Percentiles rank a stretch among this genome's conserved stretches.
Evolutionary conservation across 2,329 filamentous ascomycete species (phyloP).

Genomic region (Claviceps monticola): DNA sequence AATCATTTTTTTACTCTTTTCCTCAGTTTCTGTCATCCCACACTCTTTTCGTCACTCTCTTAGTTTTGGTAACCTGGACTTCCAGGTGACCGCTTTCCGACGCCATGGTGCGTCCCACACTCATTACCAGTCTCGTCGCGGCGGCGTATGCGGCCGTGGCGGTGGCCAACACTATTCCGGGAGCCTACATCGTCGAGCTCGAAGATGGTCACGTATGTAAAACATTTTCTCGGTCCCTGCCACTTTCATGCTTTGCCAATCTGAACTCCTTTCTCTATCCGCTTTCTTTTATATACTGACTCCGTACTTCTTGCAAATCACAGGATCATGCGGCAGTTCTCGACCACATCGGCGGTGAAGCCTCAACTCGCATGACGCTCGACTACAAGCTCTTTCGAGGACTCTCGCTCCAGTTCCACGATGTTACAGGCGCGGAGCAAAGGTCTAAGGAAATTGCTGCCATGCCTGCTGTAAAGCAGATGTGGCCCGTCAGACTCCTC

Average conservation of each 20-base stretch:
- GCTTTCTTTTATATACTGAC: too few relatives aligned
- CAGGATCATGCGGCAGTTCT: slow-evolving; percentile 3
- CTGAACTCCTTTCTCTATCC: neutral
- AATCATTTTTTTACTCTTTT: neutral
- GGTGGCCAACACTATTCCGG: slow-evolving; percentile 23
- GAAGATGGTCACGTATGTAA: slow-evolving; percentile 30
- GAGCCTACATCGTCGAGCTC: slow-evolving; percentile 40
- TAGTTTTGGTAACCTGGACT: neutral
- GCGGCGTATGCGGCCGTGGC: slow-evolving; percentile 16
- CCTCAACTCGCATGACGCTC: slow-evolving; percentile 31
- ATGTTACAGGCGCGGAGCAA: slow-evolving; percentile 28
- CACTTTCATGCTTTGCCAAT: neutral
- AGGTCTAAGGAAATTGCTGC: slow-evolving; percentile 26
- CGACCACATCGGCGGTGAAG: slow-evolving; percentile 10
- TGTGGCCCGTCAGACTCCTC: slow-evolving; percentile 34
- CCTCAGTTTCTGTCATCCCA: neutral
- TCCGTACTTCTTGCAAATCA: too few relatives aligned
- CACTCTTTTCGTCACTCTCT: neutral
- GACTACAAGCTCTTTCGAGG: slow-evolving; percentile 40
- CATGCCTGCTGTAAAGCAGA: slow-evolving; percentile 31
- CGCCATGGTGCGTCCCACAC: slow-evolving; percentile 7
- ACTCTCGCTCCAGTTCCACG: slow-evolving; percentile 36
- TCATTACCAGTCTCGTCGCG: slow-evolving; percentile 7
- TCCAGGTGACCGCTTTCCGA: neutral
- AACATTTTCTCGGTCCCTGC: neutral